These are phyloP conservation scores for Conticribra weissflogii DNA, from an alignment of 108 stramenopile species.

Conservation along the genomic window DNA sequence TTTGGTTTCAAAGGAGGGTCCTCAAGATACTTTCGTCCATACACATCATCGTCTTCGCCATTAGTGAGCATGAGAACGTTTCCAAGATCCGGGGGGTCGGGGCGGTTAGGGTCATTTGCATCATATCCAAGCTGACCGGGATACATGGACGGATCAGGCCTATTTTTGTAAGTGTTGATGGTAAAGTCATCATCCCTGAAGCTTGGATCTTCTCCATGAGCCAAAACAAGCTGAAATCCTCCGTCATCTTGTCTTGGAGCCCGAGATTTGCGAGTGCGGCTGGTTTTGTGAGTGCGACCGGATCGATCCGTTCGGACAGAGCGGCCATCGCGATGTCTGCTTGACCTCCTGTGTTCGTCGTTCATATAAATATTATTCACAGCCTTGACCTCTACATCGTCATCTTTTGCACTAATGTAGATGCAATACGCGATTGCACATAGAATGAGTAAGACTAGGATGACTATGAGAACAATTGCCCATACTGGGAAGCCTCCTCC, in stretches of 20 bases:
- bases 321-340: neutral
- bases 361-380: constrained; percentile 32
- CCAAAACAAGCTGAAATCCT: constrained; percentile 6
- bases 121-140: constrained; percentile 8
- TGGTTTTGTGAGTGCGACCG: neutral
- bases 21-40: constrained; percentile 9
- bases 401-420: constrained; percentile 8
- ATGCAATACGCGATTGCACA: constrained; percentile 36
- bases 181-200: constrained; percentile 33
- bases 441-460: constrained; percentile 19
- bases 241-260: neutral
- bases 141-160: constrained; percentile 2
- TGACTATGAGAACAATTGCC: constrained; percentile 41
- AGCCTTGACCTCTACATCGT: constrained; percentile 8
- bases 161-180: constrained; percentile 31
- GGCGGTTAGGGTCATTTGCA: constrained; percentile 11
- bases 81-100: constrained; percentile 5
- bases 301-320: constrained; percentile 9
- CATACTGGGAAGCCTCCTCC: constrained; percentile 34
- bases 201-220: constrained; percentile 12
- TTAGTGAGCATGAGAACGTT: constrained; percentile 22
- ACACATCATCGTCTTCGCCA: constrained; percentile 1
- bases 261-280: neutral
- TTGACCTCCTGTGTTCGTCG: constrained; percentile 21
- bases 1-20: constrained; percentile 34